Conservation (phyloP, 2,329 filamentous ascomycete species). For the Fusarium redolens region DNA sequence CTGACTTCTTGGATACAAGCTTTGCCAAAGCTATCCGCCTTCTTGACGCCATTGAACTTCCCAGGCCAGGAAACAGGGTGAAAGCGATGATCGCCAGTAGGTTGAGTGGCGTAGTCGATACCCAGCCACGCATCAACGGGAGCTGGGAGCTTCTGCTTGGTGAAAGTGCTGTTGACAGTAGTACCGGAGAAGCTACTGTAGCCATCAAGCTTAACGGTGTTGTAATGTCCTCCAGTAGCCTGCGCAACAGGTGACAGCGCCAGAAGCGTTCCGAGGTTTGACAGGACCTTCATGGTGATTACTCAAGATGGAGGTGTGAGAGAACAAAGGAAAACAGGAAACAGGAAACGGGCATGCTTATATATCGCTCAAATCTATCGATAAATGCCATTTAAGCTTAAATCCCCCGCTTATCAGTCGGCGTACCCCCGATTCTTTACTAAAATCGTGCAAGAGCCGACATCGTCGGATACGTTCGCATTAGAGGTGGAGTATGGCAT, state of each 20-base stretch:
- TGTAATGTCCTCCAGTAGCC: not conserved
- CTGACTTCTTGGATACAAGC: constrained; percentile 54
- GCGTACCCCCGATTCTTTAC: not conserved
- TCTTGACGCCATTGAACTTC: constrained; percentile 53
- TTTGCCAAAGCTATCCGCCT: constrained; percentile 54
- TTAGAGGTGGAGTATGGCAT: constrained; percentile 13
- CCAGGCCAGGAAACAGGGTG: constrained; percentile 53
- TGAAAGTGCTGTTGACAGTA: constrained; percentile 30
- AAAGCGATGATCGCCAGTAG: constrained; percentile 55
- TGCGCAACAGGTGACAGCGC: constrained; percentile 23
- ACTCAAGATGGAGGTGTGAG: not conserved
- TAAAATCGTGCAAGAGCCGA: not conserved
- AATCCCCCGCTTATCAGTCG: not conserved
- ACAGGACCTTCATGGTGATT: constrained; percentile 27
- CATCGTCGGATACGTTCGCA: not conserved
- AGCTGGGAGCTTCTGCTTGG: constrained; percentile 10
- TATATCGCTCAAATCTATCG: not conserved
- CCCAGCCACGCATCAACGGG: constrained; percentile 61
- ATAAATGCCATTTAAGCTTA: not conserved
- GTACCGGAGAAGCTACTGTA: constrained; percentile 40
- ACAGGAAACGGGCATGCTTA: not conserved
- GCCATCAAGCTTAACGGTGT: constrained; percentile 24
- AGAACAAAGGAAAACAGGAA: fast-evolving
- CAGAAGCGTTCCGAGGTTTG: constrained; percentile 24
- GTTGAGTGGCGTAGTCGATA: constrained; percentile 58